Base-by-base conservation (phyloP, 2,329 filamentous ascomycete species). In the Fusarium sp. region DNA sequence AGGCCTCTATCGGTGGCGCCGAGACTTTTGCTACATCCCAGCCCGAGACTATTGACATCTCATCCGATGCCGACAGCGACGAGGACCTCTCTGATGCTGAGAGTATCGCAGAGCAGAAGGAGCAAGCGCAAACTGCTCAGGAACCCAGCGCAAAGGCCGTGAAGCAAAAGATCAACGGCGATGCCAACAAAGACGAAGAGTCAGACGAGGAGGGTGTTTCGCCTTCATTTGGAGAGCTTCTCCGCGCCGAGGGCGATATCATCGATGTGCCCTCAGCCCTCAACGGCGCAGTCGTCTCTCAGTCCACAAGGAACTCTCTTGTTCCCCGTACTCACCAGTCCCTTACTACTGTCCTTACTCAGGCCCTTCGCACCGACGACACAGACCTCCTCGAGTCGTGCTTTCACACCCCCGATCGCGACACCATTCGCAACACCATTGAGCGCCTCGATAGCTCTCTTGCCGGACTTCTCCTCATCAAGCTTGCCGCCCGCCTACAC, bases 301-400 rank as follows among this genome's bases (percentile, higher is more conserved):
- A 83, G 81, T 61, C 83, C 79, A 68, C 83, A 46, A 80, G 81
- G 77, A 83, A 83, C 65, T 80, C 82, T 58, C 83, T 91, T 66
- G 85, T 86, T 20, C 84, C 89, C 22, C 92, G 91, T 15, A 90
- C 90, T 15, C 90, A 92, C 63, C 90, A 93, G 63, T 97, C 95
- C 9, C 88, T 99, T 53, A 92, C 92, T 50, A 97, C 94, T 8
- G 94, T 98, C n/a, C 90, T 99, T 64, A 91, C 94, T 16, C 95
- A 98, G 81, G 94, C 96, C 8, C 90, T 99, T 60, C 92, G 92
- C 76, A 98, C 95, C 66, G 96, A 98, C 81, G 96, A 99, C 82
- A 87, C 88, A 68, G 90, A 92, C 69, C 91, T 98, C 55, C 90
- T 99, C 74, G 95, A 98, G 84, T 94, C 93, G 1, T 98, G 95